phyloP scores from a whole-genome alignment of 805 yeast genomes.

The Priceomyces castillae region DNA sequence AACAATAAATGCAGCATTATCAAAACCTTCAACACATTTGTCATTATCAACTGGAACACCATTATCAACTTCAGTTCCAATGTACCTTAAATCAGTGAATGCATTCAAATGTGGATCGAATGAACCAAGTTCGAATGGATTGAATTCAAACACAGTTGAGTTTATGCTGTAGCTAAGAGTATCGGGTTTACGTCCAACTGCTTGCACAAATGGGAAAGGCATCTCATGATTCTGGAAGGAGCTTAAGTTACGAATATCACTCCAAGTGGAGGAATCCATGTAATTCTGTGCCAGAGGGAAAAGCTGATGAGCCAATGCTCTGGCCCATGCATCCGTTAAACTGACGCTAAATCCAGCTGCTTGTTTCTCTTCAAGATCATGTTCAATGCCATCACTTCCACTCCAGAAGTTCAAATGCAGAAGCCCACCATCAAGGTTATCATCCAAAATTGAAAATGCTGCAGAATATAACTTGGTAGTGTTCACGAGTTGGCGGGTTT shows the following conservation, averaged over 20 bases:
- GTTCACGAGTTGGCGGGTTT: conserved; percentile 28
- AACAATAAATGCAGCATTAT: conserved; percentile 38
- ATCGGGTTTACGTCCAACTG: conserved; percentile 36
- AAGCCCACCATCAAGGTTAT: conserved; percentile 24
- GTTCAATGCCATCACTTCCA: conserved; percentile 44
- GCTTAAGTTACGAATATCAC: conserved; percentile 27
- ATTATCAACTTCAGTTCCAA: conserved; percentile 33
- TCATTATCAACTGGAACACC: conserved; percentile 24
- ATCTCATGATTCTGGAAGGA: conserved; percentile 34
- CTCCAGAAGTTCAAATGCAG: conserved; percentile 30
- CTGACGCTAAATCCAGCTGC: conserved; percentile 67
- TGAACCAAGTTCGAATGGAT: conserved; percentile 43
- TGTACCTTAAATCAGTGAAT: conserved; percentile 35
- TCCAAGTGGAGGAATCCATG: conserved; percentile 27
- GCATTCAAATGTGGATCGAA: conserved; percentile 38
- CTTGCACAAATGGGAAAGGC: conserved; percentile 40
- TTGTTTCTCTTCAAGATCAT: conserved; percentile 45
- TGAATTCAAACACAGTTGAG: conserved; percentile 40
- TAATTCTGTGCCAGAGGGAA: conserved; percentile 27
- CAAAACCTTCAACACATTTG: conserved; percentile 33
- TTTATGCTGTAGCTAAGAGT: conserved; percentile 28
- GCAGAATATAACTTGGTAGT: conserved; percentile 16
- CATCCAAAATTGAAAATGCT: conserved; percentile 18
- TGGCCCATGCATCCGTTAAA: conserved; percentile 78
- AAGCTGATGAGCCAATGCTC: conserved; percentile 70